Conservation (phyloP, 2,329 filamentous ascomycete genomes). For the Curvularia sp. region DNA sequence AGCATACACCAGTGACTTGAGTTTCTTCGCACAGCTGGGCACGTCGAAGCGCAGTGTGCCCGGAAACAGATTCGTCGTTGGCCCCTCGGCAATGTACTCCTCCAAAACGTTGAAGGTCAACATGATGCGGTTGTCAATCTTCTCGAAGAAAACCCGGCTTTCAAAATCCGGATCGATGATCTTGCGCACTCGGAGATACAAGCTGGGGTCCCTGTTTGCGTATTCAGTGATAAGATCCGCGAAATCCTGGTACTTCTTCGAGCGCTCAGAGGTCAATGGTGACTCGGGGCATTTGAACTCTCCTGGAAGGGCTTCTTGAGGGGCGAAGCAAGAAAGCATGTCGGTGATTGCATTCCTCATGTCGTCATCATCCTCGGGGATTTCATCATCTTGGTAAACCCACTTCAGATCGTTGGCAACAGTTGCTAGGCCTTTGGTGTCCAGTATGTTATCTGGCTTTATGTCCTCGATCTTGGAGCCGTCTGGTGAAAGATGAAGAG, state of each 20-base stretch:
- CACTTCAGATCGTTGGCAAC: conserved; percentile 42
- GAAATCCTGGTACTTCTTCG: conserved; percentile 44
- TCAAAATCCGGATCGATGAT: conserved; percentile 45
- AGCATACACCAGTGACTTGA: conserved; percentile 35
- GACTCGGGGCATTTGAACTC: conserved; percentile 43
- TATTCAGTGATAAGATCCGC: conserved; percentile 38
- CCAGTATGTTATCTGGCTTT: conserved; percentile 40
- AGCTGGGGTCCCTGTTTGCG: conserved; percentile 35
- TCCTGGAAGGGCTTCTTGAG: conserved; percentile 42
- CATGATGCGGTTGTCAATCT: conserved; percentile 41
- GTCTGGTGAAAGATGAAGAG: conserved; percentile 41
- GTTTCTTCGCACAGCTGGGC: conserved; percentile 39
- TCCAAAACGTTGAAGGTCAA: conserved; percentile 41
- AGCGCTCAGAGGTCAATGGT: conserved; percentile 34
- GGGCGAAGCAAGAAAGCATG: conserved; percentile 50
- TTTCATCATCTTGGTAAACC: conserved; percentile 38
- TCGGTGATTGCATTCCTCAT: conserved; percentile 40
- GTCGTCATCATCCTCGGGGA: conserved; percentile 40
- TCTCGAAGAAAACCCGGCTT: conserved; percentile 46
- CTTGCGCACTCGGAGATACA: conserved; percentile 37
- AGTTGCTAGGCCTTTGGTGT: conserved; percentile 33
- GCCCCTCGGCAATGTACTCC: conserved; percentile 40
- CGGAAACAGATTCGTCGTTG: conserved; percentile 32
- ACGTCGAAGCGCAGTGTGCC: conserved; percentile 39
- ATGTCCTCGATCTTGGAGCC: conserved; percentile 44